phyloP scores from a whole-genome alignment of 371 early-diverging fungal genomes.

The Rhizopus sp. region DNA sequence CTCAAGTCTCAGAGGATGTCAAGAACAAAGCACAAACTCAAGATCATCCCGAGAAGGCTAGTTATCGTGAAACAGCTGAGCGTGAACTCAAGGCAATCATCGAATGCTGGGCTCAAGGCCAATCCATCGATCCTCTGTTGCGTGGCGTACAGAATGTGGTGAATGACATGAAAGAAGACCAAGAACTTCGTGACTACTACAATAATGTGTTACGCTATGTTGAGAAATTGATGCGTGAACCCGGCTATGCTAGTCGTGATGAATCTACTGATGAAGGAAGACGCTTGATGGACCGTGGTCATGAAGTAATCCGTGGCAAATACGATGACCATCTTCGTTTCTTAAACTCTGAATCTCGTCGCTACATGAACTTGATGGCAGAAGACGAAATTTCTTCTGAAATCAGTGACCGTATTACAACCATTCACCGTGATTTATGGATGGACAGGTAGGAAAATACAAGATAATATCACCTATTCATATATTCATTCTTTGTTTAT shows the following conservation, averaged over 20 bases:
- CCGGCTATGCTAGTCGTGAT: slow-evolving; percentile 27
- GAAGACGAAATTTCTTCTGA: slow-evolving; percentile 40
- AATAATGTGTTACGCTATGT: slow-evolving; percentile 28
- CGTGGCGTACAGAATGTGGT: slow-evolving; percentile 33
- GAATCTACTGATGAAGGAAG: slow-evolving; percentile 37
- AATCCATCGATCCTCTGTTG: slow-evolving; percentile 46
- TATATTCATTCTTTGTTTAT: slow-evolving; percentile 12
- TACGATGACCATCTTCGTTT: slow-evolving; percentile 27
- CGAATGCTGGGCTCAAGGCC: slow-evolving; percentile 60
- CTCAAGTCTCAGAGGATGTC: slow-evolving; percentile 19
- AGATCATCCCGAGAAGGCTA: slow-evolving; percentile 11
- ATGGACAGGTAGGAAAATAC: slow-evolving; percentile 28
- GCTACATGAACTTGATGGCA: slow-evolving; percentile 28
- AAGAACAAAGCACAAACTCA: slow-evolving; percentile 11
- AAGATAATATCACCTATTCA: not conserved
- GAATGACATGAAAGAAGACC: slow-evolving; percentile 32
- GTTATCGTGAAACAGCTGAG: slow-evolving; percentile 32
- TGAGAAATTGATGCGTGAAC: slow-evolving; percentile 27
- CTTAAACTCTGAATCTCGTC: slow-evolving; percentile 22
- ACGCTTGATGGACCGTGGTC: slow-evolving; percentile 26
- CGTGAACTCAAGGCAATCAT: slow-evolving; percentile 50
- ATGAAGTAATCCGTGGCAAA: slow-evolving; percentile 23
- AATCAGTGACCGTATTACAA: slow-evolving; percentile 22
- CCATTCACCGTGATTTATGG: slow-evolving; percentile 44
- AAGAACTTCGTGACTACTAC: slow-evolving; percentile 35